phyloP scores from a whole-genome alignment of 139 green algal species.

The Chara braunii region DNA sequence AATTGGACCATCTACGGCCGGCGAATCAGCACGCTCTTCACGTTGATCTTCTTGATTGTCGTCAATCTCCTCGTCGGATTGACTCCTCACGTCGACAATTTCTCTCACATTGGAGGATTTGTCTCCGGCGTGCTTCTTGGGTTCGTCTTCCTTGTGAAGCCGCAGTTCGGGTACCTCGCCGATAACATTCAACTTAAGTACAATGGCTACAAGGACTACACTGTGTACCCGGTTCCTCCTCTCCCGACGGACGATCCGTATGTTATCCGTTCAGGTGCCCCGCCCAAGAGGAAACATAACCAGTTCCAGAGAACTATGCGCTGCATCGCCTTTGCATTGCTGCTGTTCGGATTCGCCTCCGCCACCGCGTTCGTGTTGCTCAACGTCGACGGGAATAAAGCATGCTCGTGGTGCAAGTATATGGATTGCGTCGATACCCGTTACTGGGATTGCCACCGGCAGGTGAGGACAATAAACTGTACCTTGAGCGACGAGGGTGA shows the following conservation, averaged over 20 bases:
- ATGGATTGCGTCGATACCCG: slow-evolving; percentile 10
- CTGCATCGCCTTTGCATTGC: no score
- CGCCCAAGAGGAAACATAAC: no score
- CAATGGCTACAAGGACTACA: neutral
- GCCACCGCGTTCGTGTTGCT: slow-evolving; percentile 3
- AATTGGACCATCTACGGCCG: slow-evolving; percentile 33
- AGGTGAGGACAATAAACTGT: no score
- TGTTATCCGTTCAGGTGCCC: no score
- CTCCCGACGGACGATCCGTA: neutral
- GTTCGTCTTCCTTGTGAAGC: slow-evolving; percentile 23
- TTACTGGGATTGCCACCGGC: slow-evolving; percentile 12
- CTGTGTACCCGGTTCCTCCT: neutral
- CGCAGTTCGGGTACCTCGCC: slow-evolving; percentile 2
- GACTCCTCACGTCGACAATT: slow-evolving; percentile 35
- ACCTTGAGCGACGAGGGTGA: no score
- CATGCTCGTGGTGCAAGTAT: slow-evolving; percentile 28
- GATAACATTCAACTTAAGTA: neutral
- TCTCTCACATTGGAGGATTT: slow-evolving; percentile 28
- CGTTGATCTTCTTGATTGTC: slow-evolving; percentile 23
- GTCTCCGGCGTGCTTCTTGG: slow-evolving; percentile 27
- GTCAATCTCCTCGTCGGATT: slow-evolving; percentile 34
- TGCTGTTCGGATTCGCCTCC: slow-evolving; percentile 2
- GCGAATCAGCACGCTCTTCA: slow-evolving; percentile 11
- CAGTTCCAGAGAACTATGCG: no score
- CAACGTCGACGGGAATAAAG: slow-evolving; percentile 19